Percentiles rank a stretch among this genome's conserved stretches.
phyloP scores from a whole-genome alignment of 2,329 filamentous ascomycete genomes.

The Thelonectria discophora region DNA sequence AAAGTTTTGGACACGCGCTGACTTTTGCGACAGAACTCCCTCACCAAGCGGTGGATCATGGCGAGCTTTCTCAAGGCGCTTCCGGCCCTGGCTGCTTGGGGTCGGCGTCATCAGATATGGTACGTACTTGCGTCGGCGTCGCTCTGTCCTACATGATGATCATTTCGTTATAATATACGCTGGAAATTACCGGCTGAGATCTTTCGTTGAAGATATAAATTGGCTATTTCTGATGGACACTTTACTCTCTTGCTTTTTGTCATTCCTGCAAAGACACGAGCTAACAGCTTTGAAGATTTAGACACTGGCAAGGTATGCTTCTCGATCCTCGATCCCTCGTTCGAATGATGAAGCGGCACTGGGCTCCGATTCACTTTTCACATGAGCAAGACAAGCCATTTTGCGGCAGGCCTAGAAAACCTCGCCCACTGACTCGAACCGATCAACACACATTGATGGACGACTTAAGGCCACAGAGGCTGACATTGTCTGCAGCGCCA shows the following conservation, averaged over 20 bases:
- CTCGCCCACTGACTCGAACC: slow-evolving; percentile 86
- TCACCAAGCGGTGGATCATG: slow-evolving; percentile 44
- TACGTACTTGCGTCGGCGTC: slow-evolving; percentile 38
- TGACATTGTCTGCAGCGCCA: slow-evolving; percentile 35
- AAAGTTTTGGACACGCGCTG: slow-evolving; percentile 36
- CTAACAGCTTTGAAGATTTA: slow-evolving; percentile 45
- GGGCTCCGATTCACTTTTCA: slow-evolving; percentile 78
- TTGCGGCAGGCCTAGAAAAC: slow-evolving; percentile 99
- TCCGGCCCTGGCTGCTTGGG: not conserved
- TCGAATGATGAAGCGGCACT: slow-evolving; percentile 90
- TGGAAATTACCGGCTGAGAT: slow-evolving; percentile 97
- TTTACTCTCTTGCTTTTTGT: slow-evolving; percentile 16
- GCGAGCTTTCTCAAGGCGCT: slow-evolving; percentile 30
- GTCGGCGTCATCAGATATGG: slow-evolving; percentile 35
- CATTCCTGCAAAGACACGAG: slow-evolving; percentile 29
- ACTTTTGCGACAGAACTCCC: slow-evolving; percentile 35
- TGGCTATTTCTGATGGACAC: slow-evolving; percentile 81
- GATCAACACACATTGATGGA: slow-evolving; percentile 24
- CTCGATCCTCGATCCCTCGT: slow-evolving; percentile 25
- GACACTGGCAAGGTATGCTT: slow-evolving; percentile 48
- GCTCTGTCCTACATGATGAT: slow-evolving; percentile 59
- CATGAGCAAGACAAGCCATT: slow-evolving; percentile 86
- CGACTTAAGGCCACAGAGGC: slow-evolving; percentile 27
- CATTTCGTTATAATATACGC: slow-evolving; percentile 74
- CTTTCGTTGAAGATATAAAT: slow-evolving; percentile 79